These are phyloP conservation scores for Xerocomus minutiporus DNA, from an alignment of 1,284 basidiomycete genomes.

Conservation along the genomic window DNA sequence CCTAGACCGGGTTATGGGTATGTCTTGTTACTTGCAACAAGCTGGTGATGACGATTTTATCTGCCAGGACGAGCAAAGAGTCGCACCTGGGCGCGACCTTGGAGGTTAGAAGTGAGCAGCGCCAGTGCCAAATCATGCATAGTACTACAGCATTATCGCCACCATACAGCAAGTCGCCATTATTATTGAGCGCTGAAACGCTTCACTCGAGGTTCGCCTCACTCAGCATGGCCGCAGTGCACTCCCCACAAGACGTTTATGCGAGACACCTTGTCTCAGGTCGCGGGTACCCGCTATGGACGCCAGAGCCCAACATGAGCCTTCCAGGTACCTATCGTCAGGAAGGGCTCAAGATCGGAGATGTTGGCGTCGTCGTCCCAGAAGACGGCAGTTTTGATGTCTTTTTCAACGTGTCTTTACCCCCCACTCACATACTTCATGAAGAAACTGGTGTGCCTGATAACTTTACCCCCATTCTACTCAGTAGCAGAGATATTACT, in stretches of 20 bases:
- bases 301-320: constrained; percentile 21
- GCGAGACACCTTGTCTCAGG: constrained; percentile 1
- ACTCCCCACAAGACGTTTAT: constrained; percentile 10
- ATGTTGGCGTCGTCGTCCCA: constrained; percentile 25
- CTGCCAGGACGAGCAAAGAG: neutral
- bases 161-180: neutral
- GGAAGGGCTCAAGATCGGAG: constrained; percentile 23
- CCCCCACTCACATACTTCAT: constrained; percentile 7
- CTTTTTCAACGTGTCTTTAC: constrained; percentile 27
- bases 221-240: neutral
- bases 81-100: too few species aligned
- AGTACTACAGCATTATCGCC: neutral
- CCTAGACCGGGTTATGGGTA: neutral
- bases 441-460: constrained; percentile 10
- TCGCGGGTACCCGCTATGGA: constrained; percentile 17
- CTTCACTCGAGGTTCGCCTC: neutral
- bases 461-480: constrained; percentile 2
- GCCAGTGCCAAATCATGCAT: too few species aligned
- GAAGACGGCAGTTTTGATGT: constrained; percentile 21
- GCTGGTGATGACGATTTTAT: neutral
- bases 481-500: constrained; percentile 3
- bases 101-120: too few species aligned
- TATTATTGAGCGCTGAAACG: neutral
- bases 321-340: constrained; percentile 16
- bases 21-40: neutral